Evolutionary conservation across 768 basidiomycete species (phyloP).

Genomic region (Termitomyces sp.): DNA sequence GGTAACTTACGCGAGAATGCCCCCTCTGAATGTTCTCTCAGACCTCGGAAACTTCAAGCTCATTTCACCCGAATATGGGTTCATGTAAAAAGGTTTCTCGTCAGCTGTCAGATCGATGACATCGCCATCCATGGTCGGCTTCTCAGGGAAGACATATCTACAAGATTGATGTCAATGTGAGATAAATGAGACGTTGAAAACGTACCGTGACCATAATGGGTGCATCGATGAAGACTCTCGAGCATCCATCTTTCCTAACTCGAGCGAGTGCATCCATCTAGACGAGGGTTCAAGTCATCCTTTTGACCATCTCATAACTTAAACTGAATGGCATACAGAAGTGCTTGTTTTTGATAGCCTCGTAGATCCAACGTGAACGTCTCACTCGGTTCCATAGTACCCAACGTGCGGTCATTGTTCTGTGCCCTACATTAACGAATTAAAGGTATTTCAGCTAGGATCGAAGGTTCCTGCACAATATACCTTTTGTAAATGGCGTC

Average conservation of each 20-base stretch:
- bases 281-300: background rate
- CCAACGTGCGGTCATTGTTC: slow-evolving; percentile 68
- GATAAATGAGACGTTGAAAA: background rate
- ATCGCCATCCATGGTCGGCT: slow-evolving; percentile 43
- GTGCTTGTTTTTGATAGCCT: slow-evolving; percentile 91
- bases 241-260: slow-evolving; percentile 67
- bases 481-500: slow-evolving; percentile 83
- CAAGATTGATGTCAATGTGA: background rate
- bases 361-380: slow-evolving; percentile 74
- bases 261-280: slow-evolving; percentile 91
- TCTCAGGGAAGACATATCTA: slow-evolving; percentile 72
- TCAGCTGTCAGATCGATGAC: slow-evolving; percentile 79
- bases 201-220: slow-evolving; percentile 89
- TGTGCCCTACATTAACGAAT: slow-evolving; percentile 58
- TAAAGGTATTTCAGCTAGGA: background rate
- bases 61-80: slow-evolving; percentile 87
- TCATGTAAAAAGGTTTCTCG: slow-evolving; percentile 81
- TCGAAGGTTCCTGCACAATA: slow-evolving; percentile 6
- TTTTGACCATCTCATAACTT: background rate
- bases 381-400: slow-evolving; percentile 75
- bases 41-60: slow-evolving; percentile 81
- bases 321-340: slow-evolving; percentile 43
- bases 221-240: slow-evolving; percentile 75
- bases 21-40: slow-evolving; percentile 72
- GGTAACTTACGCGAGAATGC: slow-evolving; percentile 77